Conservation (phyloP, 2,329 filamentous ascomycete species). For the Neonectria punicea region DNA sequence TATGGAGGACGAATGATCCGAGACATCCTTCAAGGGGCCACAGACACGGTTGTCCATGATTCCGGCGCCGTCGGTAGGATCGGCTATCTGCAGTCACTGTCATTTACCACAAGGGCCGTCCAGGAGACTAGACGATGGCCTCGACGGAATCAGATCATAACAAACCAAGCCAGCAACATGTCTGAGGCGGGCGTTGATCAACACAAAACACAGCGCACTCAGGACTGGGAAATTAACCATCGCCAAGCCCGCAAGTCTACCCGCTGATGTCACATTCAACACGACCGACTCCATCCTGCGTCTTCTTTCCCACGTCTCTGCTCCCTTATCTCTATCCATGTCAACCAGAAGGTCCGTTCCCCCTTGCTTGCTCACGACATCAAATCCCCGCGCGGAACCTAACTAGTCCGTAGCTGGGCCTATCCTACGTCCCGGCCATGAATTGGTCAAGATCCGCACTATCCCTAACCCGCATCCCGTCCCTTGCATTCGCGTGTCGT, state of each 20-base stretch:
- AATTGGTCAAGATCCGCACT: not conserved
- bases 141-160: not conserved
- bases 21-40: not conserved
- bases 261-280: not conserved
- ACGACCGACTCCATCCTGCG: conserved; percentile 1
- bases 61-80: not conserved
- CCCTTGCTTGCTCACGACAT: not conserved
- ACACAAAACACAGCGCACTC: not conserved
- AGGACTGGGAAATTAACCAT: not conserved
- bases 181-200: not conserved
- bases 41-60: not conserved
- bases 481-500: conserved; percentile 2
- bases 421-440: not conserved
- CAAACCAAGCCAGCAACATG: not conserved
- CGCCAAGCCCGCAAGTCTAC: not conserved
- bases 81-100: not conserved
- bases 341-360: not conserved
- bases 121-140: not conserved
- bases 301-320: not conserved
- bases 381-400: not conserved
- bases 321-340: conserved; percentile 3
- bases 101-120: not conserved
- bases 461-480: not conserved
- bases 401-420: not conserved
- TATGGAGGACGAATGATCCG: not conserved